Base-by-base conservation (phyloP, 495 filamentous ascomycete genomes). In the Penicillium bialowiezense region DNA sequence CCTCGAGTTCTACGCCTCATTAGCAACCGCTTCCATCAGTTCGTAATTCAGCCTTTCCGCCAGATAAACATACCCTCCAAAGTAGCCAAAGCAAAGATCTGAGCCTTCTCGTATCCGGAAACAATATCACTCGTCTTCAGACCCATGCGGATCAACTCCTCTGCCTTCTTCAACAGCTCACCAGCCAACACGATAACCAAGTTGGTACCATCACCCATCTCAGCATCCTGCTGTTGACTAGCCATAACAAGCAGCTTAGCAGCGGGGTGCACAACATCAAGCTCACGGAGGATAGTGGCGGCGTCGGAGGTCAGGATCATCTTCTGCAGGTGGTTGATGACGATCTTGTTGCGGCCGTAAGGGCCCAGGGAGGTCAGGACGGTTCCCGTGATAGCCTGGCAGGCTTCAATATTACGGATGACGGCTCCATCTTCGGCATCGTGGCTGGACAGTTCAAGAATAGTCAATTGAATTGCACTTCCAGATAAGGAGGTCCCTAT, bases 251-350 rank as follows among this genome's bases (percentile, higher is more conserved):
- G 74, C 42, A 99, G 76, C 72, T 99, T 99, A 9, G 95, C 95
- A 33, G 95, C 95, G 48, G 95, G 95, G 72, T 99, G 95, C 24
- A 99, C 92, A 37, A 99, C 95, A 64, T 99, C 95, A 65, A 99
- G 80, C 69, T 99, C 95, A 60, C 90, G 87, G 45, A 99, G 78
- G 55, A 99, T 99, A 20, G 93, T 96, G 54, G 95, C 95, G 32
- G 95, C 95, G 66, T 99, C 95, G 37, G 90, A 96, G 50, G 95
- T 99, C 50, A 99, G 80, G 53, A 96, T 92, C 93, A 97, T 96
- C 79, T 99, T 99, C 73, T 96, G 91, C 50, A 99, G 79, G 75
- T 99, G 95, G 74, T 97, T 99, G 79, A 99, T 97, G 75, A 99
- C 89, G 69, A 99, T 96, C 78, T 99, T 99, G 78, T 97, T 99